A percentile compares a stretch with the other conserved stretches of the same genome.
Conservation (phyloP, 2,329 filamentous ascomycete genomes). For the Cucurbitaria berberidis region DNA sequence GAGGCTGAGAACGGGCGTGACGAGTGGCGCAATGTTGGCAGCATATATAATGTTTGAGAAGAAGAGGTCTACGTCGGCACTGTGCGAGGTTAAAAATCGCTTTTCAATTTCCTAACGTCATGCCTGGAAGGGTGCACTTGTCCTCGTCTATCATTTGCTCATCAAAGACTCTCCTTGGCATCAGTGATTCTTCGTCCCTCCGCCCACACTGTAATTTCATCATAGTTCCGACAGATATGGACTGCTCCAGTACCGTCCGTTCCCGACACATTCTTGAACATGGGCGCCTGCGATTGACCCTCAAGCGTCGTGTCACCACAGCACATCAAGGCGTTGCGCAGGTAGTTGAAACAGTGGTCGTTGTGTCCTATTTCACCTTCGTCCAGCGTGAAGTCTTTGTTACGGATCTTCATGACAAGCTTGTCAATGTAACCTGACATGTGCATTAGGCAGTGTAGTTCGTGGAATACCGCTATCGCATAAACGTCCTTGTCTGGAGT, state of each 20-base stretch:
- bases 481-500: constrained; percentile 13
- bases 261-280: constrained; percentile 8
- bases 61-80: too few relatives aligned
- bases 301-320: constrained; percentile 34
- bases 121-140: too few relatives aligned
- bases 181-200: not conserved
- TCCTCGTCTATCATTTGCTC: too few relatives aligned
- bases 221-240: constrained; percentile 27
- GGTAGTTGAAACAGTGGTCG: constrained; percentile 39
- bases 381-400: constrained; percentile 17
- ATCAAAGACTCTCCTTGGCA: constrained; percentile 6
- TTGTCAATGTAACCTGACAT: constrained; percentile 19
- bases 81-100: too few relatives aligned
- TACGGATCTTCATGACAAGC: constrained; percentile 23
- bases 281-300: constrained; percentile 18
- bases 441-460: constrained; percentile 28
- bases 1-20: not conserved
- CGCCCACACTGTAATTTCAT: constrained; percentile 20
- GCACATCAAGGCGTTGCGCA: constrained; percentile 35
- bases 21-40: not conserved
- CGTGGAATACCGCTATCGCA: constrained; percentile 25
- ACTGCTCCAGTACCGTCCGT: constrained; percentile 28
- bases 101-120: too few relatives aligned
- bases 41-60: too few relatives aligned
- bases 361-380: constrained; percentile 31